A percentile compares a stretch with the other conserved stretches of the same genome.
Conservation (phyloP, 2,329 filamentous ascomycete genomes). For the Colletotrichum trifolii region DNA sequence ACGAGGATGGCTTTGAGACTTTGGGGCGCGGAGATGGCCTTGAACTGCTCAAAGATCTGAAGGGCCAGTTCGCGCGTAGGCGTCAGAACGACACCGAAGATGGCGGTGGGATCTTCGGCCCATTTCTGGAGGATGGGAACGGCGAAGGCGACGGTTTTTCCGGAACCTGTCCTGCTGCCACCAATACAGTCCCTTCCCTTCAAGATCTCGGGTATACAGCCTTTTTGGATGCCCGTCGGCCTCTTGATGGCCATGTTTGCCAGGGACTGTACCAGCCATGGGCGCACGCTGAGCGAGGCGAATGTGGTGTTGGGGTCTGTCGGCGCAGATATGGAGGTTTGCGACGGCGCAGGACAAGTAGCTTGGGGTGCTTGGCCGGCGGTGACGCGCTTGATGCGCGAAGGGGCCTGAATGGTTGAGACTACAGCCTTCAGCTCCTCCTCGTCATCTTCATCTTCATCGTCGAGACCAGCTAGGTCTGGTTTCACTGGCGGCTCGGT, state of each 20-base stretch:
- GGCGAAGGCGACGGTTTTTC: constrained; percentile 96
- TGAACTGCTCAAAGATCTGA: constrained; percentile 96
- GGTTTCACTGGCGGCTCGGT: constrained; percentile 43
- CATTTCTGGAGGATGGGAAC: constrained; percentile 94
- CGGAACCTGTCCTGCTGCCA: constrained; percentile 92
- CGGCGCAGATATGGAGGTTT: constrained; percentile 58
- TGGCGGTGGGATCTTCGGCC: constrained; percentile 90
- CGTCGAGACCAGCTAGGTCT: constrained; percentile 32
- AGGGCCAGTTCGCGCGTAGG: constrained; percentile 92
- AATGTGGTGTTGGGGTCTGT: constrained; percentile 73
- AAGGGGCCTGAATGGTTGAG: constrained; percentile 62
- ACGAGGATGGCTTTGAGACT: constrained; percentile 89
- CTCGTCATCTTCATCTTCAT: constrained; percentile 47
- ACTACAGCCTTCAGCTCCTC: constrained; percentile 47
- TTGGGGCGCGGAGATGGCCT: constrained; percentile 89
- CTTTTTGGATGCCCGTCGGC: constrained; percentile 92
- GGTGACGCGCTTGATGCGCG: constrained; percentile 55
- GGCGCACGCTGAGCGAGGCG: constrained; percentile 76
- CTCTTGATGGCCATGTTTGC: constrained; percentile 81
- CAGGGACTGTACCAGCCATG: constrained; percentile 90
- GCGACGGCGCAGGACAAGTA: constrained; percentile 37
- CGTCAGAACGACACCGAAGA: constrained; percentile 90
- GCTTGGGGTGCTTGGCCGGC: constrained; percentile 34
- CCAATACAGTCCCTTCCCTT: constrained; percentile 95
- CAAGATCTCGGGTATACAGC: constrained; percentile 92